A percentile compares a stretch with the other conserved stretches of the same genome.
phyloP scores from a whole-genome alignment of 345 rosid species.

The Salix udensis region DNA sequence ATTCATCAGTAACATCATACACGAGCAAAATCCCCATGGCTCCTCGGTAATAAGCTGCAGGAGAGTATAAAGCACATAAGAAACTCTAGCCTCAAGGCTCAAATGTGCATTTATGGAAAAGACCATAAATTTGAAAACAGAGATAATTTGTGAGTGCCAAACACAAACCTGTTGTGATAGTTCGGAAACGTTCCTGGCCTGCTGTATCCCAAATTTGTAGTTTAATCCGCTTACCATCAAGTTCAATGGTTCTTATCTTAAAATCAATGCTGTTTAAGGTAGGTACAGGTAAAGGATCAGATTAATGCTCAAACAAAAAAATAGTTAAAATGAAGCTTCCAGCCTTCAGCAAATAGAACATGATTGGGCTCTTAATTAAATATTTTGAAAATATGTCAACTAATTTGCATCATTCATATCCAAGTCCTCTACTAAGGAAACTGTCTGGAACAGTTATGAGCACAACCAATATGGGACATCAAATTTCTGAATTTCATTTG shows the following conservation, averaged over 20 bases:
- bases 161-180: constrained; percentile 49
- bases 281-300: background rate
- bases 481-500: background rate
- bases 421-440: background rate
- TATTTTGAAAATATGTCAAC: background rate
- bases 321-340: background rate
- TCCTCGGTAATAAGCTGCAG: constrained; percentile 26
- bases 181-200: constrained; percentile 58
- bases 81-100: background rate
- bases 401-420: background rate
- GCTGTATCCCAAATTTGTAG: constrained; percentile 74
- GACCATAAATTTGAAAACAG: background rate
- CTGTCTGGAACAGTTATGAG: background rate
- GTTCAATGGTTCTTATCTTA: constrained; percentile 66
- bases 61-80: background rate
- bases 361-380: background rate
- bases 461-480: background rate
- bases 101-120: background rate
- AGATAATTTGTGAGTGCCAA: background rate
- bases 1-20: constrained; percentile 27
- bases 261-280: constrained; percentile 48
- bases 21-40: constrained; percentile 30
- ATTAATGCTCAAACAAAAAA: background rate
- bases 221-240: constrained; percentile 70
- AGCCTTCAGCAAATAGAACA: background rate